Percentiles rank a stretch among this genome's conserved stretches.
phyloP scores from a whole-genome alignment of 768 basidiomycete genomes.

The Macrocybe gigantea region DNA sequence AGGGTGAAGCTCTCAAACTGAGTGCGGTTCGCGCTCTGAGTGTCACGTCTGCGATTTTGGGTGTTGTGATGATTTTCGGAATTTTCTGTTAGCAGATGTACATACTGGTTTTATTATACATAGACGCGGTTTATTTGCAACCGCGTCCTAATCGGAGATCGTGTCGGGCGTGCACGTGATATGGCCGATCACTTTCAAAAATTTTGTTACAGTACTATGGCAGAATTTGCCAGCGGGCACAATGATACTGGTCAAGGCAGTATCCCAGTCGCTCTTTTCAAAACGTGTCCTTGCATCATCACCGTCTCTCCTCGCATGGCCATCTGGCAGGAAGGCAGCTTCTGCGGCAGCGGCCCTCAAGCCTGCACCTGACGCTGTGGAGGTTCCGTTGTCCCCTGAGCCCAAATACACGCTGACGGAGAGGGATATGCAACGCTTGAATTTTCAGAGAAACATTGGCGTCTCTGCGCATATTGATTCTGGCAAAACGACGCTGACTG shows the following conservation, averaged over 20 bases:
- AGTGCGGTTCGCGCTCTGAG: no score
- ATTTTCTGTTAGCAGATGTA: no score
- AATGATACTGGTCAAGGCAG: conserved; percentile 17
- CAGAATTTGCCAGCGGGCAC: not conserved
- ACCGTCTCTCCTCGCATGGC: conserved; percentile 3
- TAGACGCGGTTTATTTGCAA: no score
- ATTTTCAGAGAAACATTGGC: conserved; percentile 89
- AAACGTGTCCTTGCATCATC: conserved; percentile 4
- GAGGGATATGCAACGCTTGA: conserved; percentile 59
- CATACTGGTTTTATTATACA: no score
- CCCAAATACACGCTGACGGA: conserved; percentile 48
- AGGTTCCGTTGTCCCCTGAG: conserved; percentile 17
- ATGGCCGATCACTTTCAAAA: no score
- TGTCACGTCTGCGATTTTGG: no score
- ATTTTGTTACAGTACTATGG: no score
- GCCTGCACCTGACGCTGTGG: conserved; percentile 17
- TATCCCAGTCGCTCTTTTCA: conserved; percentile 8
- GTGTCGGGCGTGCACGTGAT: no score
- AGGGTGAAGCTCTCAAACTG: no score
- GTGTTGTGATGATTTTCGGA: no score
- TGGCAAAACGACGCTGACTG: conserved; percentile 97
- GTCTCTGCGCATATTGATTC: conserved; percentile 95
- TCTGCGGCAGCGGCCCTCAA: conserved; percentile 40
- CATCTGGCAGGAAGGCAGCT: conserved; percentile 27
- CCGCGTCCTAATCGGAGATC: no score